Evolutionary conservation across 2,329 filamentous ascomycete species (phyloP), one percentile per base, ranked within the genome.

Genomic region (Fusarium sp.): DNA sequence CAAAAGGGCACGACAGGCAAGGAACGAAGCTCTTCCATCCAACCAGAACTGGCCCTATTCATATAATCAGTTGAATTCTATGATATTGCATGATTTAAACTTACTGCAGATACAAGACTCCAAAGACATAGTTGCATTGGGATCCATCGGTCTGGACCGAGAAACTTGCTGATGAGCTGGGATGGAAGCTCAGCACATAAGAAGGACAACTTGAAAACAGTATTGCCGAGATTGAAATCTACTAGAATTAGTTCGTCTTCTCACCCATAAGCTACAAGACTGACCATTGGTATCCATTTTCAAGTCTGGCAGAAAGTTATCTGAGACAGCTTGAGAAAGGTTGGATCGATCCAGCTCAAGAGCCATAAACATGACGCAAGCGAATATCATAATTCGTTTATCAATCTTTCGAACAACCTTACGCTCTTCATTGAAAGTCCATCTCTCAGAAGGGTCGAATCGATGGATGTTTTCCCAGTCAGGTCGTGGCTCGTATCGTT

Each of bases 291-390:
- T 50, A 6, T 50, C 20, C 48, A 50, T 50, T 20, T 37, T 37
- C 13, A 50, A 32, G 20, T 50, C 52, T 0, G 61, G 63, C 1
- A 87, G 73, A 35, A 87, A 84, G 55, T 85, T 83, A 68, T 87
- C 85, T 0, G 85, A 83, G 23, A 86, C 60, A 1, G 85, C 85
- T 67, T 87, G 84, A 3, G 72, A 53, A 18, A 87, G 23, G 23
- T 56, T 56, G 12, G 53, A 45, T 10, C 85, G 78, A 55, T 86
- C 85, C 1, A 87, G 78, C 64, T 88, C 85, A 32, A 88, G 81
- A 20, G 76, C 78, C 62, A 80, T 74, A 44, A 79, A 78, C 64
- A 74, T 85, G 64, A 86, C 72, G 38, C 85, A 85, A 2, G 81
- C 77, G 79, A 82, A 87, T 5, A 83, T 60, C 83, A 85, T 84